Conservation (phyloP, 2,329 filamentous ascomycete genomes). For the Torrubiellomyces zombiae region DNA sequence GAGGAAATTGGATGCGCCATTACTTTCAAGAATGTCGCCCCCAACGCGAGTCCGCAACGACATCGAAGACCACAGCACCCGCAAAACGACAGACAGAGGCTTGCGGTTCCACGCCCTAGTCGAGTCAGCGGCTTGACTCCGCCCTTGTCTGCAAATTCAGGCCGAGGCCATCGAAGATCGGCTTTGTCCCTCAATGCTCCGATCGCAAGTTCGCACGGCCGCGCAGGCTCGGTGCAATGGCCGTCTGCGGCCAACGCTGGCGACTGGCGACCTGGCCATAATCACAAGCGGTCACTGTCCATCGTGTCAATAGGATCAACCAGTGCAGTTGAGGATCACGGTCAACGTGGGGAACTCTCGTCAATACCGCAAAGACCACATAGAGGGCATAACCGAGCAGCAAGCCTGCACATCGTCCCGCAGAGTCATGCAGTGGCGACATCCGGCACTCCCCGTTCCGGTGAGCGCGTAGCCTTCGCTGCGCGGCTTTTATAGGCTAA, state of each 20-base stretch:
- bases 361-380: conserved; percentile 30
- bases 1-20: conserved; percentile 93
- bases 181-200: conserved; percentile 47
- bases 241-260: conserved; percentile 14
- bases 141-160: conserved; percentile 20
- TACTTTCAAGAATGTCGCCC: conserved; percentile 77
- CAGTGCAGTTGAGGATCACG: conserved; percentile 29
- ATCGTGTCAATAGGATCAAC: conserved; percentile 61
- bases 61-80: conserved; percentile 8
- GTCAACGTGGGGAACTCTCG: conserved; percentile 23
- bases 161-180: conserved; percentile 44
- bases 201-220: conserved; percentile 24
- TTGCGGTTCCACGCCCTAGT: conserved; percentile 25
- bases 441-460: too few relatives aligned
- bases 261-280: conserved; percentile 27
- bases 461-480: too few relatives aligned
- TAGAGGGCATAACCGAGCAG: conserved; percentile 58
- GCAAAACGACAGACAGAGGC: conserved; percentile 18
- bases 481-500: conserved; percentile 4
- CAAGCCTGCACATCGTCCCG: conserved; percentile 57
- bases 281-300: conserved; percentile 61
- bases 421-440: too few relatives aligned
- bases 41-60: conserved; percentile 20
- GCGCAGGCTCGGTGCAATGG: conserved; percentile 32
- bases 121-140: conserved; percentile 26